Evolutionary conservation across 208 protist genomes (phyloP), one percentile per base, ranked within the genome.

Genomic region (Sergeia podlipaevii): DNA sequence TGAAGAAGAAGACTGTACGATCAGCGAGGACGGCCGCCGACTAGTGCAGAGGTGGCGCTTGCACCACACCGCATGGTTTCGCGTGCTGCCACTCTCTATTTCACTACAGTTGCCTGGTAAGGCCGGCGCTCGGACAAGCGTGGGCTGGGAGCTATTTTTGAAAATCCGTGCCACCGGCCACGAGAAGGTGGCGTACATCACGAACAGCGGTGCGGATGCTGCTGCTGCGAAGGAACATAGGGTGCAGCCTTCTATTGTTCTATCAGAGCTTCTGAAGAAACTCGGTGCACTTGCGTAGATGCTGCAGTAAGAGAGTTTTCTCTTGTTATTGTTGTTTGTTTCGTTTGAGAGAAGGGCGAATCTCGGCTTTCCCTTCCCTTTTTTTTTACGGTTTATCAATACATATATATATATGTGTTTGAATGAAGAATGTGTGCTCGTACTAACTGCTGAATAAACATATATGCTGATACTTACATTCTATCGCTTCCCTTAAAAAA

Each of bases 131-230:
- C n/a, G n/a, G n/a, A n/a, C n/a, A n/a, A 36, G 15, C 3, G 52
- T 44, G 8, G 45, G 32, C 18, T 50, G 66, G 30, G 65, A 75
- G 2, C 58, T 95, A 33, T 87, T 89, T 66, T 52, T 58, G 15
- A 44, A 39, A 29, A 51, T 90, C 47, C 58, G 48, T 11, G 28
- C 48, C 18, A 33, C 48, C 43, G 54, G 71, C 39, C 73, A 90
- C 57, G 52, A 67, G 47, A 62, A 71, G 51, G 64, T 83, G 42
- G 79, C 68, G 3, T 74, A 89, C 32, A 67, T 94, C 11, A 76
- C 68, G 11, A 77, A 53, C 15, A 62, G 64, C 18, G 48, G 56
- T 23, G 60, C 49, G 13, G 59, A 71, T 48, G 77, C 50, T 18
- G 60, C 54, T 3, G 26, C 56, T 3, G 79, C 72, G 0, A 83